Evolutionary conservation across 1,139 yeast genomes (phyloP).

Genomic region (Candida sp.): DNA sequence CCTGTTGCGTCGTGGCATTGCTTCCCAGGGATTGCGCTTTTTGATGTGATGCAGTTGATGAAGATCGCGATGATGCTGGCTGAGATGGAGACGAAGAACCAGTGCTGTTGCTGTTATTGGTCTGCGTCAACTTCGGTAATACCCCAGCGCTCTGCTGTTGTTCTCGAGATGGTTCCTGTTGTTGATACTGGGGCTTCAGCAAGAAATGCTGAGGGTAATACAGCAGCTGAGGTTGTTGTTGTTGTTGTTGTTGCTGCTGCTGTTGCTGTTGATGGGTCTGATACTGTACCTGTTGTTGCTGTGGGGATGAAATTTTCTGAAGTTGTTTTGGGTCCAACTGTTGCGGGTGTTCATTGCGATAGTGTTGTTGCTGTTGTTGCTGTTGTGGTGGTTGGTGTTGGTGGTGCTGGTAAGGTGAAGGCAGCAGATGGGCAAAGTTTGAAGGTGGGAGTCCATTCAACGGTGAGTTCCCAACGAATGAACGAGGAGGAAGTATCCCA

Average conservation of each 20-base stretch:
- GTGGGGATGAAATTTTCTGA: constrained; percentile 17
- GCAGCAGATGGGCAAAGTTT: constrained; percentile 15
- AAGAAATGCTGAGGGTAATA: constrained; percentile 15
- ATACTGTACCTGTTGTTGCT: constrained; percentile 11
- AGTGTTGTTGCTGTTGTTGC: constrained; percentile 9
- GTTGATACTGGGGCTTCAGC: constrained; percentile 16
- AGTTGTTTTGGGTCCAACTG: constrained; percentile 18
- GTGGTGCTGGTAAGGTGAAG: constrained; percentile 3
- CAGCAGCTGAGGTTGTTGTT: constrained; percentile 15
- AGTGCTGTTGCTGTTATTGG: not conserved
- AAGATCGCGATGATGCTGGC: constrained; percentile 5
- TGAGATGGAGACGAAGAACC: constrained; percentile 1
- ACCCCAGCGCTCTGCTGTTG: constrained; percentile 10
- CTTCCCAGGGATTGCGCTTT: not conserved
- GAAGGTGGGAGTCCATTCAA: constrained; percentile 11
- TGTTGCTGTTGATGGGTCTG: constrained; percentile 13
- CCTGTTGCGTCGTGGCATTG: constrained; percentile 2
- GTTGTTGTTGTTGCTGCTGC: too few relatives aligned
- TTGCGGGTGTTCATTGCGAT: constrained; percentile 16
- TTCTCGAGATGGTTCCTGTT: constrained; percentile 12
- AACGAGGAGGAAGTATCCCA: constrained; percentile 9
- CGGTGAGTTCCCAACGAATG: constrained; percentile 8
- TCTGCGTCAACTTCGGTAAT: not conserved
- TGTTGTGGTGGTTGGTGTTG: constrained; percentile 5
- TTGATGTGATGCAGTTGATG: constrained; percentile 3